Evolutionary conservation across 2,329 filamentous ascomycete species (phyloP).

Genomic region (Fusarium brevicatenulatum): DNA sequence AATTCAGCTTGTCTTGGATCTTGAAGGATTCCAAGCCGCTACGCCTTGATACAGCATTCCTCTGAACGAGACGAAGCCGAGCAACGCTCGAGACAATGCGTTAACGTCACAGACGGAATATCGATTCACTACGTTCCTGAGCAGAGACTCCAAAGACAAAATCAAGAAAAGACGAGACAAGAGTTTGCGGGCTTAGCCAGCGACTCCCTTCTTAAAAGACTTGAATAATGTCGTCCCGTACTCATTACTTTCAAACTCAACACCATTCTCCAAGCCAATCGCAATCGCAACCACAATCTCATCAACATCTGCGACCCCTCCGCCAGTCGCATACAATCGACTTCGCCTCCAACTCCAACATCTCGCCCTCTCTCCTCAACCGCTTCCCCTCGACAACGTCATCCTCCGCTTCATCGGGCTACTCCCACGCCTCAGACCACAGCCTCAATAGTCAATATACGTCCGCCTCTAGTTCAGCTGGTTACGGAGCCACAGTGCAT

Average conservation of each 20-base stretch:
- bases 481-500: conserved; percentile 55
- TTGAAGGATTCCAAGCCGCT: conserved; percentile 24
- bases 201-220: conserved; percentile 32
- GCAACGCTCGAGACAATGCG: conserved; percentile 47
- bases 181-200: conserved; percentile 34
- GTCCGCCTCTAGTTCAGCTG: conserved; percentile 67
- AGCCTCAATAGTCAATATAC: conserved; percentile 73
- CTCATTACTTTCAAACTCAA: conserved; percentile 55
- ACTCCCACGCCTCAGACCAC: conserved; percentile 69
- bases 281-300: conserved; percentile 29
- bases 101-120: conserved; percentile 43
- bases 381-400: conserved; percentile 77
- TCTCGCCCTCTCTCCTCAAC: conserved; percentile 52
- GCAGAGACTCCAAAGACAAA: conserved; percentile 15
- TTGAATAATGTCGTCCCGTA: conserved; percentile 64
- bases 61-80: conserved; percentile 33
- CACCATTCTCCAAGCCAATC: conserved; percentile 30
- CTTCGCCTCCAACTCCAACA: conserved; percentile 54
- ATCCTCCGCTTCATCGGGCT: conserved; percentile 76
- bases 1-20: conserved; percentile 40
- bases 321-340: conserved; percentile 66
- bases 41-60: conserved; percentile 31
- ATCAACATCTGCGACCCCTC: conserved; percentile 48
- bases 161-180: conserved; percentile 14
- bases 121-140: conserved; percentile 34